A percentile compares a stretch with the other conserved stretches of the same genome.
These are phyloP conservation scores for Porogramme epimiltina DNA, from an alignment of 1,284 basidiomycete genomes.

Conservation along the genomic window DNA sequence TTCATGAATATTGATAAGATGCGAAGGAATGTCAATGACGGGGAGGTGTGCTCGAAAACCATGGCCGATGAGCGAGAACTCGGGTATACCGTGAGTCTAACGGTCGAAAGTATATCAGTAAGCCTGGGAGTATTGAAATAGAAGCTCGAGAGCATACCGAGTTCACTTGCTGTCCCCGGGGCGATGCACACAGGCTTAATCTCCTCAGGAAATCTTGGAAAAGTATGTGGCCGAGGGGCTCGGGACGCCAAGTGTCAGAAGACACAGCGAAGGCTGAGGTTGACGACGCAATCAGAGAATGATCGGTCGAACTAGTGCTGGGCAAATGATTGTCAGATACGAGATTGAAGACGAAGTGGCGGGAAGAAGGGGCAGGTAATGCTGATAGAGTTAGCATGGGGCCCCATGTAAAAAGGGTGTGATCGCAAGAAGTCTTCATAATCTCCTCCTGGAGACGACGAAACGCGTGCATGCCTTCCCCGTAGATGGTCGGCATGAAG, in stretches of 20 bases:
- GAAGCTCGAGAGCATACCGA: background rate
- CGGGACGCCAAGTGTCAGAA: no score
- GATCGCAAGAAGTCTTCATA: background rate
- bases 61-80: background rate
- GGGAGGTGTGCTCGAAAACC: background rate
- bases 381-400: background rate
- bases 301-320: no score
- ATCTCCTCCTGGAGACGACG: conserved; percentile 2
- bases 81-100: background rate
- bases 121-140: no score
- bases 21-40: background rate
- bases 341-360: background rate
- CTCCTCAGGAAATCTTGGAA: no score
- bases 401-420: conserved; percentile 3
- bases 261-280: no score
- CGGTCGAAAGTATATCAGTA: background rate
- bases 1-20: background rate
- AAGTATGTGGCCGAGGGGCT: no score
- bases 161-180: no score
- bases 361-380: background rate
- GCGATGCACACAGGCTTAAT: no score
- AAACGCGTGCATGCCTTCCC: conserved; percentile 1
- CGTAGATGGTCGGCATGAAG: conserved; percentile 4
- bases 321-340: background rate
- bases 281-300: no score